Evolutionary conservation across 768 basidiomycete genomes (phyloP), one percentile per base, ranked within the genome.

Genomic region (Lactarius hengduanensis): DNA sequence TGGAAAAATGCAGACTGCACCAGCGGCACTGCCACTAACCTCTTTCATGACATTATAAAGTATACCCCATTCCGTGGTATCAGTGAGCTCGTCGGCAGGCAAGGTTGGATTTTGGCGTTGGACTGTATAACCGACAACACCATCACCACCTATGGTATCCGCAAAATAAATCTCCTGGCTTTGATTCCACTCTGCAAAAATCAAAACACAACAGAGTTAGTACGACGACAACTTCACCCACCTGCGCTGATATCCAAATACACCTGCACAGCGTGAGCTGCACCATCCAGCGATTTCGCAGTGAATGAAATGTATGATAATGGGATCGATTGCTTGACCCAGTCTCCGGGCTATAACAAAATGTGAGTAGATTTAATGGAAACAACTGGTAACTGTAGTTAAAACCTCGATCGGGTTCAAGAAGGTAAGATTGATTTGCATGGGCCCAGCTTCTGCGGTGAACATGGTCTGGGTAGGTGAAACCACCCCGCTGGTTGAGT

Each of bases 231-330:
- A 60, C 20, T 16, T 2, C 15, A 26, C 71, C n/a, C 53, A 78
- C 77, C 78, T 67, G 72, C 76, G 61, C 74, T 78, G 47, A 80
- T 75, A 63, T 80, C 80, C 0, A 78, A 74, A 64, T 80, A 80
- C 3, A 80, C 71, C 62, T 80, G 76, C 7, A 79, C 74, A n/a
- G 40, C 10, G 62, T 80, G 80, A 20, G 72, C 32, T 20, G 65
- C 65, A 13, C 74, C 76, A 59, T 80, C 79, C 16, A 70, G 68
- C 0, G 79, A 71, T 6, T 30, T 58, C 8, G 73, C 77, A 13
- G 72, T 69, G 8, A 80, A 61, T 9, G 74, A 69, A 18, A 80
- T 54, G 61, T 80, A 80, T 15, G 78, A 75, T 69, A 79, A 79
- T 7, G 80, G 78, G 4, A 80, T 59, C 1, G 79, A 79, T 61